phyloP scores from a whole-genome alignment of 139 green algal species.

The Chlorella sp. region DNA sequence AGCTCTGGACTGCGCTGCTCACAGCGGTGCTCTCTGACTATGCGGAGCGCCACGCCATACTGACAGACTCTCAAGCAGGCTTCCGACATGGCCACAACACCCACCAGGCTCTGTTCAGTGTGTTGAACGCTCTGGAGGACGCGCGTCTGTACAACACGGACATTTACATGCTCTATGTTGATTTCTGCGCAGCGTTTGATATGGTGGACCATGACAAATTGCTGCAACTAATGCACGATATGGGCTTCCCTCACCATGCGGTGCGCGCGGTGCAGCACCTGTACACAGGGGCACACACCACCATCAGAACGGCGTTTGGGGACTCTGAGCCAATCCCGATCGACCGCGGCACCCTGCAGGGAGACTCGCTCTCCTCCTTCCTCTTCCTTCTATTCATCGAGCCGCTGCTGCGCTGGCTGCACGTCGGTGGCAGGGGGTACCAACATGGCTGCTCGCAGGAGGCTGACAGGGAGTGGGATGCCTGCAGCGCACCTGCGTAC shows the following conservation, averaged over 20 bases:
- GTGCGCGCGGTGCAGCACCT: slow-evolving; percentile 43
- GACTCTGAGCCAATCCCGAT: slow-evolving; percentile 19
- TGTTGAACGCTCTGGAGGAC: slow-evolving; percentile 38
- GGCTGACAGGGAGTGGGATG: not conserved
- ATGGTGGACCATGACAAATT: slow-evolving; percentile 47
- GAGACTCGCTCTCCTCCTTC: slow-evolving; percentile 42
- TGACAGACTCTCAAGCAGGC: slow-evolving; percentile 38
- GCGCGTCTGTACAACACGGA: slow-evolving; percentile 13
- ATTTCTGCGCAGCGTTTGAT: slow-evolving; percentile 49
- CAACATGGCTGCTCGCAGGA: not conserved
- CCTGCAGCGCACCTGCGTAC: no score
- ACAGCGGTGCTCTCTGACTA: slow-evolving; percentile 12
- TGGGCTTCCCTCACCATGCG: slow-evolving; percentile 37
- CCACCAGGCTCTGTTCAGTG: slow-evolving; percentile 1
- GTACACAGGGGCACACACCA: slow-evolving; percentile 38
- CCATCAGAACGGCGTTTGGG: slow-evolving; percentile 3
- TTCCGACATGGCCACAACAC: slow-evolving; percentile 30
- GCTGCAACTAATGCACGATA: slow-evolving; percentile 37
- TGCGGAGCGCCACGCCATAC: slow-evolving; percentile 11
- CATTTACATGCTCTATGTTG: slow-evolving; percentile 33
- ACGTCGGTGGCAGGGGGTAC: slow-evolving; percentile 17
- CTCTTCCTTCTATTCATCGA: slow-evolving; percentile 42
- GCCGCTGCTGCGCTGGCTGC: slow-evolving; percentile 33
- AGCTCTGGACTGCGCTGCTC: slow-evolving; percentile 44
- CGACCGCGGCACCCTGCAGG: slow-evolving; percentile 44